Conservation (phyloP, 1,139 yeast genomes). For the Taphrina confusa region DNA sequence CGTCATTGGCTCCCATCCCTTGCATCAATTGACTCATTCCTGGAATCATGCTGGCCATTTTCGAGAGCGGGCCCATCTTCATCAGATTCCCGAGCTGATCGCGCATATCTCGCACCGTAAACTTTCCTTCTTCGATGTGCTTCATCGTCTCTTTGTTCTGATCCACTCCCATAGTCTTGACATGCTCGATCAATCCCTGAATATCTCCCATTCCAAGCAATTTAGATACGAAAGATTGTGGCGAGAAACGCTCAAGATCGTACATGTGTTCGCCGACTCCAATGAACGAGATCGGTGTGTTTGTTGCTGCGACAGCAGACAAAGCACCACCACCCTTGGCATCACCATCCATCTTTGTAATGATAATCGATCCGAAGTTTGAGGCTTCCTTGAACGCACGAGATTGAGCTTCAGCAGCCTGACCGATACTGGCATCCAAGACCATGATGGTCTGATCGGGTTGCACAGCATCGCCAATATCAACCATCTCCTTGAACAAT, state of each 20-base stretch:
- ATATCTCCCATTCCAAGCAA: slow-evolving; percentile 93
- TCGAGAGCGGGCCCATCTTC: slow-evolving; percentile 92
- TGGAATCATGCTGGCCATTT: slow-evolving; percentile 94
- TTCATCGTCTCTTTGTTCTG: slow-evolving; percentile 83
- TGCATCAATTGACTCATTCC: slow-evolving; percentile 80
- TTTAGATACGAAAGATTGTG: slow-evolving; percentile 83
- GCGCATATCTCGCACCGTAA: slow-evolving; percentile 86
- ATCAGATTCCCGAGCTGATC: slow-evolving; percentile 92
- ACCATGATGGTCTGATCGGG: slow-evolving; percentile 98
- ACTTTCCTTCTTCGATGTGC: slow-evolving; percentile 91
- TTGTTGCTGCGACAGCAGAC: slow-evolving; percentile 96
- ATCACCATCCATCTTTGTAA: slow-evolving; percentile 98
- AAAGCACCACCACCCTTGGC: slow-evolving; percentile 99
- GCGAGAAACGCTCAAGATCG: slow-evolving; percentile 89
- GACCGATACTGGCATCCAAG: slow-evolving; percentile 95
- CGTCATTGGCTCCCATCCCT: slow-evolving; percentile 56
- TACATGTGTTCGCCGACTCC: slow-evolving; percentile 98
- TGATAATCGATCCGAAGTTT: slow-evolving; percentile 89
- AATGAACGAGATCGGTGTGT: slow-evolving; percentile 92
- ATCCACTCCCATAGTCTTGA: slow-evolving; percentile 82
- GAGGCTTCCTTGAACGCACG: slow-evolving; percentile 90
- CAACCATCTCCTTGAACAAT: slow-evolving; percentile 90
- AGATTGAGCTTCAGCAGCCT: slow-evolving; percentile 95
- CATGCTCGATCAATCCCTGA: slow-evolving; percentile 91
- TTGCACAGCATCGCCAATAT: slow-evolving; percentile 77